Evolutionary conservation across 495 filamentous ascomycete genomes (phyloP).

Genomic region (Annulohypoxylon stygium): DNA sequence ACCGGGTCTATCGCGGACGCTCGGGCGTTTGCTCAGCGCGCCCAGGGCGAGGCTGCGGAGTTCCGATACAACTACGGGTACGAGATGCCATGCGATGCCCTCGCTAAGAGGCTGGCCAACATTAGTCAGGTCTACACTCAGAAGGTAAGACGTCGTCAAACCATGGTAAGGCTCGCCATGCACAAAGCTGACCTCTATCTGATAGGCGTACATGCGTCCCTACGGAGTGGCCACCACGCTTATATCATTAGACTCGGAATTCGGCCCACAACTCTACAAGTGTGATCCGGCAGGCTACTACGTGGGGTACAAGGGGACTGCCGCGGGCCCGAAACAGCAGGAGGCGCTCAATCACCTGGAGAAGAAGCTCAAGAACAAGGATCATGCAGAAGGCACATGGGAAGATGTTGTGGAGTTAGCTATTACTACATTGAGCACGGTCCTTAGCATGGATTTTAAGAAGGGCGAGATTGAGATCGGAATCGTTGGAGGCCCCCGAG

Average conservation of each 20-base stretch:
- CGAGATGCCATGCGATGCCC: slow-evolving; percentile 98
- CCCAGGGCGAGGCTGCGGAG: slow-evolving; percentile 94
- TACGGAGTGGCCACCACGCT: slow-evolving; percentile 94
- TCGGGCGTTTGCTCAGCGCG: slow-evolving; percentile 88
- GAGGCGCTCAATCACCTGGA: slow-evolving; percentile 97
- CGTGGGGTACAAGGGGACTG: slow-evolving; percentile 96
- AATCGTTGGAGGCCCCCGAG: slow-evolving; percentile 86
- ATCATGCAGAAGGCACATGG: slow-evolving; percentile 91
- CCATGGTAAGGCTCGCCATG: slow-evolving; percentile 22
- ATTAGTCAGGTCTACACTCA: slow-evolving; percentile 99
- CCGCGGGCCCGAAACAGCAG: slow-evolving; percentile 96
- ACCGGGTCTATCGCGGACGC: slow-evolving; percentile 99
- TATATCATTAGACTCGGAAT: slow-evolving; percentile 92
- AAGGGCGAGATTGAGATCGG: slow-evolving; percentile 98
- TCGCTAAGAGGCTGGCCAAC: slow-evolving; percentile 96
- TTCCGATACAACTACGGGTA: slow-evolving; percentile 99
- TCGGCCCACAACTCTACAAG: slow-evolving; percentile 97
- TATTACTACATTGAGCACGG: slow-evolving; percentile 92
- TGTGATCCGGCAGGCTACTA: slow-evolving; percentile 98
- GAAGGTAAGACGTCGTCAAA: slow-evolving; percentile 70
- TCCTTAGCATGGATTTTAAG: slow-evolving; percentile 99
- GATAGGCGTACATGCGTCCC: slow-evolving; percentile 96
- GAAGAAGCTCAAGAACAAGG: slow-evolving; percentile 99
- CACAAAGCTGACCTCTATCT: slow-evolving; percentile 41
- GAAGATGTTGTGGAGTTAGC: slow-evolving; percentile 97